phyloP scores from a whole-genome alignment of 2,329 filamentous ascomycete genomes.

The Penicillium sp. region DNA sequence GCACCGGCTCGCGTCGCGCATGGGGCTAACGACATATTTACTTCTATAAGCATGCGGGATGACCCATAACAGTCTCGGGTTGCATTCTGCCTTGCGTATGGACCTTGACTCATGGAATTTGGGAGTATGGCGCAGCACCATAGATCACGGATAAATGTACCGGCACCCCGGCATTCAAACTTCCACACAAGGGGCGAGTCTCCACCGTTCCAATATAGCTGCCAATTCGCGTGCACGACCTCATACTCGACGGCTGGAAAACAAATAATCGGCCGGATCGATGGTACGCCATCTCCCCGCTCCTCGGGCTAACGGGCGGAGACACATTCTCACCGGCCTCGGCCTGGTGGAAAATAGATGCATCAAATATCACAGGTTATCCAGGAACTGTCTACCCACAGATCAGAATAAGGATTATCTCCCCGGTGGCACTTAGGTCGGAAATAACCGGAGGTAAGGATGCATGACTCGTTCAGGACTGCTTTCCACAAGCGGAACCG shows the following conservation, averaged over 20 bases:
- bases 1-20: conserved; percentile 1
- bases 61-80: neutral
- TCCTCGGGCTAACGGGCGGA: conserved; percentile 8
- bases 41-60: neutral
- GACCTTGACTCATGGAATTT: neutral
- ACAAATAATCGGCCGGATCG: conserved; percentile 7
- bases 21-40: neutral
- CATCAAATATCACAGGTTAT: conserved; percentile 2
- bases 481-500: conserved; percentile 3
- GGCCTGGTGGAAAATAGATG: conserved; percentile 3
- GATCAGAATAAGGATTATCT: conserved; percentile 9
- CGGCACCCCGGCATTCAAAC: conserved; percentile 1
- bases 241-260: conserved; percentile 1
- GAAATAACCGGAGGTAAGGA: too few relatives aligned
- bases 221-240: conserved; percentile 9
- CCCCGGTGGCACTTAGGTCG: too few relatives aligned
- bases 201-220: conserved; percentile 8
- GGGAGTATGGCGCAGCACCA: conserved; percentile 1
- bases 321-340: neutral
- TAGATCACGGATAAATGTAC: neutral
- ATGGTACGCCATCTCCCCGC: conserved; percentile 6
- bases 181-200: conserved; percentile 5
- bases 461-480: conserved; percentile 10
- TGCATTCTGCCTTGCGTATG: neutral
- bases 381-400: conserved; percentile 1